Conservation (phyloP, 768 basidiomycete species). For the Russula emetica region DNA sequence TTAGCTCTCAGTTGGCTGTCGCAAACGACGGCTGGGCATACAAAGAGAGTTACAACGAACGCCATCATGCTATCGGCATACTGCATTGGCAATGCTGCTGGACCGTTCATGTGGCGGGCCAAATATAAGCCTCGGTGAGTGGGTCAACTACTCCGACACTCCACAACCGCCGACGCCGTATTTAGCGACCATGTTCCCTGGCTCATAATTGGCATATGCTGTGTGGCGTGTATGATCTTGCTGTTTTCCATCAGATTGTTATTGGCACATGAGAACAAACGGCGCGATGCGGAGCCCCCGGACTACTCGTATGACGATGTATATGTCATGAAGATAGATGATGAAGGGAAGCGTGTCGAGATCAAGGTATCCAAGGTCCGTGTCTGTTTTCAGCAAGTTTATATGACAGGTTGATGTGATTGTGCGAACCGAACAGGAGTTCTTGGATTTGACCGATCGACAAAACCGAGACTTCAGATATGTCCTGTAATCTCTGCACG, state of each 20-base stretch:
- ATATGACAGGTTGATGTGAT: constrained; percentile 11
- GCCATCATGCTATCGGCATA: constrained; percentile 73
- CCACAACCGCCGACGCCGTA: background rate
- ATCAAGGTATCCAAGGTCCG: constrained; percentile 64
- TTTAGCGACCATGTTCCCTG: constrained; percentile 68
- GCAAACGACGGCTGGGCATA: constrained; percentile 64
- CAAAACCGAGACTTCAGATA: constrained; percentile 74
- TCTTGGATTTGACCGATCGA: constrained; percentile 66
- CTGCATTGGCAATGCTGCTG: constrained; percentile 59
- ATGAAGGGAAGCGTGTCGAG: constrained; percentile 50
- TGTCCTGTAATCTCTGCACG: constrained; percentile 43
- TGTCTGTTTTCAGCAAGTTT: background rate
- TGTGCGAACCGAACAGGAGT: constrained; percentile 44
- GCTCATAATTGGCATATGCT: constrained; percentile 68
- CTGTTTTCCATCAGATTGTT: constrained; percentile 49
- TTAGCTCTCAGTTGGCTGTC: constrained; percentile 62
- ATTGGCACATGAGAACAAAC: constrained; percentile 57
- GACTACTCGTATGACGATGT: constrained; percentile 57
- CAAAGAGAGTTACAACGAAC: constrained; percentile 65
- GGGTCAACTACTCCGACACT: background rate
- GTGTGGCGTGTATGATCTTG: constrained; percentile 47
- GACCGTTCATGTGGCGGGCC: constrained; percentile 73
- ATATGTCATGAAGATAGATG: constrained; percentile 49
- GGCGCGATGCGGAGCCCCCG: constrained; percentile 52
- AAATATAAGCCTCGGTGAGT: constrained; percentile 60